Evolutionary conservation across 495 filamentous ascomycete species (phyloP).

Genomic region (Penicillium crystallinum): DNA sequence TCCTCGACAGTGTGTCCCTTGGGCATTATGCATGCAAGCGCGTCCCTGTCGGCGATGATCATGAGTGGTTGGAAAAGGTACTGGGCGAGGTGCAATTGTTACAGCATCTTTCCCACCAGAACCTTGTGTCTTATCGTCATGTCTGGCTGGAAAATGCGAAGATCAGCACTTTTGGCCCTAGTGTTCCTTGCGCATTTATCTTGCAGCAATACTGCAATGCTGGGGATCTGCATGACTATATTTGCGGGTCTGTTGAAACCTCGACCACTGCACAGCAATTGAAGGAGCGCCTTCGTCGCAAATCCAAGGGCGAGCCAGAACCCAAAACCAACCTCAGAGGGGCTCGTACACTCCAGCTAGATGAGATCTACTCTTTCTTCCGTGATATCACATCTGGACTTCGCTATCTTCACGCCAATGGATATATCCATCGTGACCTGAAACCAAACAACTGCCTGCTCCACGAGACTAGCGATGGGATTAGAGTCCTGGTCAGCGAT

Average conservation of each 20-base stretch:
- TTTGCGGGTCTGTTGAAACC: conserved; percentile 60
- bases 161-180: conserved; percentile 79
- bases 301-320: conserved; percentile 60
- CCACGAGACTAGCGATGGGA: conserved; percentile 61
- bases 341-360: conserved; percentile 68
- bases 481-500: conserved; percentile 85
- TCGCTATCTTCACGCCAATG: conserved; percentile 84
- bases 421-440: conserved; percentile 92
- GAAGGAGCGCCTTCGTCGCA: conserved; percentile 78
- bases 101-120: conserved; percentile 85
- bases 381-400: conserved; percentile 90
- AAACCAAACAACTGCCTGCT: conserved; percentile 97
- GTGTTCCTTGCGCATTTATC: conserved; percentile 92
- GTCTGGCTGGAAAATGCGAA: conserved; percentile 93
- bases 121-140: conserved; percentile 94
- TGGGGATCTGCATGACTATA: conserved; percentile 85
- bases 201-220: conserved; percentile 95
- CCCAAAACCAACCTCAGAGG: conserved; percentile 41
- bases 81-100: conserved; percentile 88
- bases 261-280: conserved; percentile 69
- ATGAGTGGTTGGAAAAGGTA: conserved; percentile 92
- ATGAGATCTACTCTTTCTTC: conserved; percentile 96
- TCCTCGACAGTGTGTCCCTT: conserved; percentile 80
- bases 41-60: conserved; percentile 91
- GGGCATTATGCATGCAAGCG: conserved; percentile 95